Evolutionary conservation across 164 flowering plant genomes (phyloP).

Genomic region (Umbilicus rupestris): DNA sequence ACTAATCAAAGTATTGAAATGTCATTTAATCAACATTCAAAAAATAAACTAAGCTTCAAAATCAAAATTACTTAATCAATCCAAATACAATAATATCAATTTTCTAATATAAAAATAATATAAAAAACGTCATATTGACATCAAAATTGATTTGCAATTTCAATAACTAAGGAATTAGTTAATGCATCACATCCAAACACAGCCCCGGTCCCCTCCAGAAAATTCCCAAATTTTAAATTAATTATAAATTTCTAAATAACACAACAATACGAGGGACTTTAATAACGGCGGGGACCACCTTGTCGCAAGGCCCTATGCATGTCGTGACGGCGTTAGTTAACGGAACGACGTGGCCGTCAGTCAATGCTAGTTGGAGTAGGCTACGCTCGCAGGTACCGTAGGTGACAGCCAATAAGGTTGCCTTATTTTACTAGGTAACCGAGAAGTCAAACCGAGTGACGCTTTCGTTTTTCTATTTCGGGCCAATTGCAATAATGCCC

Average conservation of each 20-base stretch:
- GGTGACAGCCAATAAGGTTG: slow-evolving; percentile 1
- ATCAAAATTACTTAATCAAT: too few species aligned
- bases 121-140: too few species aligned
- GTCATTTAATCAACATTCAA: too few species aligned
- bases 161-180: background rate
- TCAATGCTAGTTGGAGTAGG: background rate
- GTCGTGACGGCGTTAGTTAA: background rate
- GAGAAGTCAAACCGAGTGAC: background rate
- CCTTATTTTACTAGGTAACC: background rate
- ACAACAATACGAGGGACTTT: background rate
- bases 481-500: background rate
- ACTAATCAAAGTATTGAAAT: too few species aligned
- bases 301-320: slow-evolving; percentile 3
- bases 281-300: background rate
- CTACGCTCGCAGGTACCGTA: background rate
- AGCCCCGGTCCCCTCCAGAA: background rate
- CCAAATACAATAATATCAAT: too few species aligned
- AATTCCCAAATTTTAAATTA: background rate
- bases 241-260: background rate
- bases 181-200: slow-evolving; percentile 5
- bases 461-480: background rate
- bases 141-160: too few species aligned
- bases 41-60: too few species aligned
- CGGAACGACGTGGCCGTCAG: background rate
- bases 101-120: too few species aligned